Conservation (phyloP, 768 basidiomycete genomes). For the Pisolithus marmoratus region DNA sequence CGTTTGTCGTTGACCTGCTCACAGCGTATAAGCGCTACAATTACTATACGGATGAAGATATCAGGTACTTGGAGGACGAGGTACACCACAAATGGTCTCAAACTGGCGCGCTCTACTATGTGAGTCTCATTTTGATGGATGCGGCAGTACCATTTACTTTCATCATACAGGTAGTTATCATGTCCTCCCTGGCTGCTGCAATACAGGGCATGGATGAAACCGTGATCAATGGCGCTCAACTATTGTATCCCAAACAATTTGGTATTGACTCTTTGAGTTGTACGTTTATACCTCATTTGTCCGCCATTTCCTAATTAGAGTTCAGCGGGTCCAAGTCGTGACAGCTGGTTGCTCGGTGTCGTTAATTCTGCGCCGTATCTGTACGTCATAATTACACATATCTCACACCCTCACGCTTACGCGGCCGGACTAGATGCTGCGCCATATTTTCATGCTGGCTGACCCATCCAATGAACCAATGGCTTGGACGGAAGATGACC, state of each 20-base stretch:
- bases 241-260: conserved; percentile 47
- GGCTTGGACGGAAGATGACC: conserved; percentile 56
- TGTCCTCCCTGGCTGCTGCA: conserved; percentile 70
- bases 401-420: conserved; percentile 16
- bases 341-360: conserved; percentile 70
- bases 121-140: conserved; percentile 21
- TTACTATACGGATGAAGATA: conserved; percentile 41
- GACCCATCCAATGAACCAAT: conserved; percentile 49
- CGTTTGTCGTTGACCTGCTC: no score
- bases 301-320: no score
- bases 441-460: conserved; percentile 57
- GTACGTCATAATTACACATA: conserved; percentile 27
- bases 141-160: no score
- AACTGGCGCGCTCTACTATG: conserved; percentile 41
- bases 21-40: conserved; percentile 36
- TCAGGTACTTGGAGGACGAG: conserved; percentile 37
- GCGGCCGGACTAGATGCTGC: conserved; percentile 37
- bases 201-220: conserved; percentile 55
- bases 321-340: no score
- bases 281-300: conserved; percentile 18
- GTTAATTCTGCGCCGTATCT: conserved; percentile 61
- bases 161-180: conserved; percentile 37
- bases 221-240: conserved; percentile 41
- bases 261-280: conserved; percentile 35
- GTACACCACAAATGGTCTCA: conserved; percentile 44